Evolutionary conservation across 2,329 filamentous ascomycete species (phyloP), one percentile per base, ranked within the genome.

Genomic region (Incumbomyces delicatus): DNA sequence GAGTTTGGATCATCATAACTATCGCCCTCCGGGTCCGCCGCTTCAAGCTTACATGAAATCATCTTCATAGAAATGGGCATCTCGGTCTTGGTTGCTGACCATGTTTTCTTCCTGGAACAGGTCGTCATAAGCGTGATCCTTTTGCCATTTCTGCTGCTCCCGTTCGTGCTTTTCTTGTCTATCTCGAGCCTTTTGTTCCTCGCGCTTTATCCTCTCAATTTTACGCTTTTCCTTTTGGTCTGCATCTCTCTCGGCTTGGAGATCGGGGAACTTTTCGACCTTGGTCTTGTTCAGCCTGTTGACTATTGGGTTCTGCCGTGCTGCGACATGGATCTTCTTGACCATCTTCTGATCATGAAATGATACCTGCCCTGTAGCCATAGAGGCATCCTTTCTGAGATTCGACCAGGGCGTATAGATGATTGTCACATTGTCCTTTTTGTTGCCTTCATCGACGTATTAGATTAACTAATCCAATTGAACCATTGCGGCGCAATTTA

Each of bases 371-470:
- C 92, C 92, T 2, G 83, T 83, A 14, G 87, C 89, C 92, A 98
- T 98, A 64, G 83, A 87, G 27, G 89, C 90, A 61, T 94, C 87
- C 63, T 98, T 98, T 63, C 87, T 85, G 30, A 98, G 76, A 64
- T 98, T 98, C 37, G 86, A 85, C 88, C 92, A 96, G 6, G 92
- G 92, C 3, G 92, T 98, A 70, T 98, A 98, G 61, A 98, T 94
- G 61, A 98, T 67, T 13, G 88, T 94, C 59, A 98, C 74, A 67
- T 96, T 96, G 66, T 96, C 90, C 66, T 95, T 96, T 69, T 98
- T 98, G 73, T 98, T 98, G 53, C 92, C 85, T 89, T 49, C 2
- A 42, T 27, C 8, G 22, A 27, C 22, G 22, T 27, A 10, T n/a
- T 6, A 3, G 14, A 16, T 5, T 22, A 32, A 34, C 31, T n/a